Percentiles rank a stretch among this genome's conserved stretches.
These are phyloP conservation scores for Aureobasidium sp. DNA, from an alignment of 2,329 filamentous ascomycete genomes.

Conservation along the genomic window DNA sequence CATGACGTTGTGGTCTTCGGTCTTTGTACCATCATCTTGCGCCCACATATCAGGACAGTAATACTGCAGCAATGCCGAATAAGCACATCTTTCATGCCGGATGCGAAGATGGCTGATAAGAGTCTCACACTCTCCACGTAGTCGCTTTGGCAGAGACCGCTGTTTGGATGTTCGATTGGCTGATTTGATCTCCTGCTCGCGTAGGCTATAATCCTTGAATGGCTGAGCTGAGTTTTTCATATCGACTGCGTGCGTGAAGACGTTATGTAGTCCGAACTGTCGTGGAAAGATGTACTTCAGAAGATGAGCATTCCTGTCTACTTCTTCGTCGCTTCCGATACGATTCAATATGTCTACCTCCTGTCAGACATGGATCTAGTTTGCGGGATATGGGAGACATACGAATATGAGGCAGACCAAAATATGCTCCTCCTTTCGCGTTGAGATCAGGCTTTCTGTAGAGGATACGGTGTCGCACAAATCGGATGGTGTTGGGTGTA, in stretches of 20 bases:
- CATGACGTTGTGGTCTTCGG: slow-evolving; percentile 40
- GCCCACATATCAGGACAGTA: slow-evolving; percentile 59
- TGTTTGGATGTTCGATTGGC: not conserved
- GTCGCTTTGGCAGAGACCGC: slow-evolving; percentile 48
- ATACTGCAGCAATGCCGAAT: slow-evolving; percentile 67
- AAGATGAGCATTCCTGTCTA: slow-evolving; percentile 57
- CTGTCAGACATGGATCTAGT: slow-evolving; percentile 38
- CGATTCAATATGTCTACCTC: slow-evolving; percentile 81
- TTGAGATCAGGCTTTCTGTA: slow-evolving; percentile 72
- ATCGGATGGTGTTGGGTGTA: slow-evolving; percentile 55
- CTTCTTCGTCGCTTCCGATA: slow-evolving; percentile 44
- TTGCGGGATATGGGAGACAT: slow-evolving; percentile 30
- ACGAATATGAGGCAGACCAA: slow-evolving; percentile 79
- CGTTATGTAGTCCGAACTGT: slow-evolving; percentile 86
- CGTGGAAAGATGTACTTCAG: slow-evolving; percentile 92
- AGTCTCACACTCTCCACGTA: slow-evolving; percentile 55
- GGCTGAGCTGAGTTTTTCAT: slow-evolving; percentile 59
- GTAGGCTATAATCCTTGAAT: slow-evolving; percentile 76
- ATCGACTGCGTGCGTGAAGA: slow-evolving; percentile 69
- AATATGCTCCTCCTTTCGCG: slow-evolving; percentile 57
- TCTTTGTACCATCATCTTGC: not conserved
- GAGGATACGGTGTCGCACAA: slow-evolving; percentile 78
- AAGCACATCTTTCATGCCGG: slow-evolving; percentile 68
- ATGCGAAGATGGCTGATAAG: slow-evolving; percentile 64
- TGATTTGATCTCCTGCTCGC: slow-evolving; percentile 69